Evolutionary conservation across 2,329 filamentous ascomycete genomes (phyloP).

Genomic region (Venturia nashicola): DNA sequence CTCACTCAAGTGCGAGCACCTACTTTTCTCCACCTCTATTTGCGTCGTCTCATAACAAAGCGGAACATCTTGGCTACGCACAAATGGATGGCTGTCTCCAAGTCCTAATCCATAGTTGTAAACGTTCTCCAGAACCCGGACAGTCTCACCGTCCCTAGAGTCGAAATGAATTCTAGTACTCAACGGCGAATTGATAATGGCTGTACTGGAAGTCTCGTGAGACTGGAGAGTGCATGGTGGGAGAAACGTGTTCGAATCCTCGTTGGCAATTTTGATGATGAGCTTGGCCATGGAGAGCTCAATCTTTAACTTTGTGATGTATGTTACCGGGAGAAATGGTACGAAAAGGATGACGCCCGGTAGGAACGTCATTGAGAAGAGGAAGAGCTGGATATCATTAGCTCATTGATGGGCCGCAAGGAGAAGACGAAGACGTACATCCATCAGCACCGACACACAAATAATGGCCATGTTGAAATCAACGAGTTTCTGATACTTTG

Average conservation of each 20-base stretch:
- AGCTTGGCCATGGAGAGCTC: conserved; percentile 2
- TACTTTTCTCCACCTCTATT: background rate
- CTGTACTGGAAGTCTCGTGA: background rate
- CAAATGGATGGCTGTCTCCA: background rate
- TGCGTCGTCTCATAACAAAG: background rate
- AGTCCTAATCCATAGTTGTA: background rate
- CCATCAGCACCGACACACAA: background rate
- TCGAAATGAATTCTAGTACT: background rate
- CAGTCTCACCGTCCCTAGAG: background rate
- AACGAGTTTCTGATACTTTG: background rate
- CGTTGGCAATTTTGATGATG: background rate
- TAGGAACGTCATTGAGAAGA: conserved; percentile 1
- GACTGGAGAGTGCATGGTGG: background rate
- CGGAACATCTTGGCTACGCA: background rate
- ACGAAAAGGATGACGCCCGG: background rate
- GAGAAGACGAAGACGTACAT: background rate
- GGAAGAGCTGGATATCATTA: background rate
- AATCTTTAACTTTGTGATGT: conserved; percentile 1
- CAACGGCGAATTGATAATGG: background rate
- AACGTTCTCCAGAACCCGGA: background rate
- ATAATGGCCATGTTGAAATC: background rate
- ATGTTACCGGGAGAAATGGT: background rate
- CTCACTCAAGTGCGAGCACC: background rate
- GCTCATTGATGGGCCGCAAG: background rate
- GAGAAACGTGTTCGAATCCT: background rate